Evolutionary conservation across 768 basidiomycete species (phyloP).

Genomic region (Lactarius sanguifluus): DNA sequence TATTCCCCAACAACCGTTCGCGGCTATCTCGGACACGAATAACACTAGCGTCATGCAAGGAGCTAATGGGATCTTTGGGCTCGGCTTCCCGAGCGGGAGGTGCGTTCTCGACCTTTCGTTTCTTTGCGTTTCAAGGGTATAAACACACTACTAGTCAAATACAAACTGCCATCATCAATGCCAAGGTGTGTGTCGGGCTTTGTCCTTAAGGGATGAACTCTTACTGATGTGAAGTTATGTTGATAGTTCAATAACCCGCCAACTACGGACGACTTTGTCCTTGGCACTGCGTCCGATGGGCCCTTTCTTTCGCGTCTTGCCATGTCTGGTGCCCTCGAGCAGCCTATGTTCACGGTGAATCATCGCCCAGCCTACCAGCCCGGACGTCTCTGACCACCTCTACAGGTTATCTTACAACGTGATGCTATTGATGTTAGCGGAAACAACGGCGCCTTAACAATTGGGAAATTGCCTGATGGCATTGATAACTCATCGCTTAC

Average conservation of each 20-base stretch:
- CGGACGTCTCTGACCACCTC: neutral
- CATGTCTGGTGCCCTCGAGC: constrained; percentile 42
- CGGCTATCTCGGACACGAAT: constrained; percentile 67
- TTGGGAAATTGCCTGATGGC: constrained; percentile 61
- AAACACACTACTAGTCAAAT: constrained; percentile 9
- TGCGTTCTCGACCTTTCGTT: constrained; percentile 1
- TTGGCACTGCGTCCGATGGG: constrained; percentile 30
- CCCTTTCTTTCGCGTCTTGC: constrained; percentile 39
- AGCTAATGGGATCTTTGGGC: constrained; percentile 66
- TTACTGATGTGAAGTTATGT: neutral
- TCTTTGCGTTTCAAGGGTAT: neutral
- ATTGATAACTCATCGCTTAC: constrained; percentile 53
- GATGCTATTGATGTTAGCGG: constrained; percentile 69
- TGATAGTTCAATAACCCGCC: constrained; percentile 21
- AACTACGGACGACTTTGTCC: constrained; percentile 24
- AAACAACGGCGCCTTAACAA: constrained; percentile 59
- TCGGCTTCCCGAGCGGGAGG: constrained; percentile 58
- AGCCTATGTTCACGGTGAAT: constrained; percentile 44
- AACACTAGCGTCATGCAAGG: constrained; percentile 56
- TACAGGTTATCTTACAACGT: constrained; percentile 54
- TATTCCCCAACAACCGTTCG: constrained; percentile 55
- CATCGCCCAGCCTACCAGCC: too few relatives aligned
- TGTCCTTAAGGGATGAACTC: too few relatives aligned
- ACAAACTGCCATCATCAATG: constrained; percentile 17
- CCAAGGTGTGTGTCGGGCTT: constrained; percentile 8